These are phyloP conservation scores for Myriosclerotinia curreyana DNA, from an alignment of 2,329 filamentous ascomycete genomes.

Conservation along the genomic window DNA sequence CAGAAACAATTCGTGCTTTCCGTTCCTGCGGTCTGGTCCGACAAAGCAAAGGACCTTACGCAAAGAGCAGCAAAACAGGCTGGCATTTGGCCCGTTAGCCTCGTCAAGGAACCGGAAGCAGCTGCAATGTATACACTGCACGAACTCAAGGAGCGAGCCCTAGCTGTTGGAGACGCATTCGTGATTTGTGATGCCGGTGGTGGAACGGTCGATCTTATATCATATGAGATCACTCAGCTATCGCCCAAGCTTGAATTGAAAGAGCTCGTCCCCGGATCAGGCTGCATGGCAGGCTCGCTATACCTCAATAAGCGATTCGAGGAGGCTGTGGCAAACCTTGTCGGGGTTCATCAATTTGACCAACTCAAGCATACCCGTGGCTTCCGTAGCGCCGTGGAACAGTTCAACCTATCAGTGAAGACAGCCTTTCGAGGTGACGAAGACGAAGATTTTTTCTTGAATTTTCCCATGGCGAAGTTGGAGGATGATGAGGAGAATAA, in stretches of 20 bases:
- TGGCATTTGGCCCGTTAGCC: slow-evolving; percentile 5
- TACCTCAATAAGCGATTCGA: slow-evolving; percentile 36
- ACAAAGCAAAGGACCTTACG: slow-evolving; percentile 52
- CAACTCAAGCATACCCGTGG: slow-evolving; percentile 33
- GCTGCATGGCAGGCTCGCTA: slow-evolving; percentile 34
- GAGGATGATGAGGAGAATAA: slow-evolving; percentile 30
- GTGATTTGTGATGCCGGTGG: slow-evolving; percentile 39
- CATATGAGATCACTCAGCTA: slow-evolving; percentile 31
- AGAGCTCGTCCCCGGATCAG: slow-evolving; percentile 33
- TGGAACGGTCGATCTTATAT: slow-evolving; percentile 40
- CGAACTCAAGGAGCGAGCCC: slow-evolving; percentile 4
- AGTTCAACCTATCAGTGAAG: slow-evolving; percentile 40
- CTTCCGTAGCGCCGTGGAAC: slow-evolving; percentile 34
- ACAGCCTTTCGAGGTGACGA: slow-evolving; percentile 29
- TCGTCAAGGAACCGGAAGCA: slow-evolving; percentile 30
- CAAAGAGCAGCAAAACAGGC: slow-evolving; percentile 25
- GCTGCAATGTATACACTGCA: slow-evolving; percentile 28
- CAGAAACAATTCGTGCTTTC: slow-evolving; percentile 55
- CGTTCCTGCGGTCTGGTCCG: slow-evolving; percentile 58
- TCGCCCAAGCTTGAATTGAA: slow-evolving; percentile 31
- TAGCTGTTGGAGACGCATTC: slow-evolving; percentile 34
- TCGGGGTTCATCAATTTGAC: slow-evolving; percentile 36
- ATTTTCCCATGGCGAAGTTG: slow-evolving; percentile 34
- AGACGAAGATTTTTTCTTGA: slow-evolving; percentile 34
- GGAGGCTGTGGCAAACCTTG: slow-evolving; percentile 28